Percentiles rank a stretch among this genome's conserved stretches.
Evolutionary conservation across 2,329 filamentous ascomycete species (phyloP).

Genomic region (Aspergillus unguis): DNA sequence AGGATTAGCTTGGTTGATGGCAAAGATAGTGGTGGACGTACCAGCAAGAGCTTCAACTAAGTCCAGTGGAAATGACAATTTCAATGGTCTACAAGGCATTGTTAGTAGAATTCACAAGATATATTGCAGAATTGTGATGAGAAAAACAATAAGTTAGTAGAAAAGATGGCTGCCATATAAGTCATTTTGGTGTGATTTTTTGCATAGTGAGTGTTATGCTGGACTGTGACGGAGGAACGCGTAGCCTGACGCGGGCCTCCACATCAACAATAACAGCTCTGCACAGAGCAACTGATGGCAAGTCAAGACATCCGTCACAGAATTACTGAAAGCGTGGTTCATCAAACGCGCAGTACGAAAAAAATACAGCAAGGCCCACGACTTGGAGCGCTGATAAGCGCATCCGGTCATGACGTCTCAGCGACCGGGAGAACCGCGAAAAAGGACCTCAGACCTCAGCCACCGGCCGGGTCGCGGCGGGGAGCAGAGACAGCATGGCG

Average conservation of each 20-base stretch:
- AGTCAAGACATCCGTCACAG: background rate
- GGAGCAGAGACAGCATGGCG: background rate
- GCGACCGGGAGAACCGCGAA: slow-evolving; percentile 26
- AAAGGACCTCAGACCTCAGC: slow-evolving; percentile 15
- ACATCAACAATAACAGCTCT: slow-evolving; percentile 9
- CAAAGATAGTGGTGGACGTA: background rate
- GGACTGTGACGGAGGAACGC: slow-evolving; percentile 23
- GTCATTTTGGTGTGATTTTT: background rate
- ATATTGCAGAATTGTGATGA: background rate
- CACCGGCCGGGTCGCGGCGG: slow-evolving; percentile 15
- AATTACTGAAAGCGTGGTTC: slow-evolving; percentile 1
- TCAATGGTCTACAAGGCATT: background rate
- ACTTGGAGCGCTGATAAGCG: slow-evolving; percentile 22
- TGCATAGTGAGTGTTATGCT: slow-evolving; percentile 5
- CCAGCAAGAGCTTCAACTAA: slow-evolving; percentile 1
- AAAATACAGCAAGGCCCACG: background rate
- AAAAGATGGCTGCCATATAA: background rate
- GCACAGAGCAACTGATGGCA: background rate
- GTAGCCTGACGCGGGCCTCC: slow-evolving; percentile 27
- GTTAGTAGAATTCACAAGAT: slow-evolving; percentile 8
- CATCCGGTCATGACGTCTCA: slow-evolving; percentile 29
- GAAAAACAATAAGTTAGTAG: background rate
- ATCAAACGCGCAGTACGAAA: background rate
- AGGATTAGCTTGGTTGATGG: slow-evolving; percentile 3
- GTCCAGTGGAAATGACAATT: background rate